Conservation (phyloP, 441 rosid species). For the Capsella rubella region DNA sequence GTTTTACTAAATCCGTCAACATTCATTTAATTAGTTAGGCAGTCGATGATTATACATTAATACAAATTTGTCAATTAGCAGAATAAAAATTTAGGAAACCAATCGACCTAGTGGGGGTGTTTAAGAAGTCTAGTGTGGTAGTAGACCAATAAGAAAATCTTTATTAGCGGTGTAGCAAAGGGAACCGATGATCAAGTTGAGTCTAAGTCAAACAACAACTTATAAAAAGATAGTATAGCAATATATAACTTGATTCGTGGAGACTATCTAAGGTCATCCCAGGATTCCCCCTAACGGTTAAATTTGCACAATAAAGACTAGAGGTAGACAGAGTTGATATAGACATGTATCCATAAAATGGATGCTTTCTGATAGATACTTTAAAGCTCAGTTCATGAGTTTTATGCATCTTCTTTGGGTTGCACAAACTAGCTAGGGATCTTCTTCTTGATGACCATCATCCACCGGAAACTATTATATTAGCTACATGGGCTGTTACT, state of each 20-base stretch:
- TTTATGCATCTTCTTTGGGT: too few species aligned
- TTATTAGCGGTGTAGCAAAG: slow-evolving; percentile 4
- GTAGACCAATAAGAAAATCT: neutral
- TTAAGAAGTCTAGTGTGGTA: neutral
- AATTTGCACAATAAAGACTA: neutral
- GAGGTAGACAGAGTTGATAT: neutral
- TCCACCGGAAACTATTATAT: too few species aligned
- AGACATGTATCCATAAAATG: neutral
- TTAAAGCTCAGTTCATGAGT: too few species aligned
- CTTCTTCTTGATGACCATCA: too few species aligned
- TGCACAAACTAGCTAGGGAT: too few species aligned
- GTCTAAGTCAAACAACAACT: neutral
- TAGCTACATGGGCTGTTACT: too few species aligned
- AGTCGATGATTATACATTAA: neutral
- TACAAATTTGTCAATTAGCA: neutral
- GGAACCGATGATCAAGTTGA: neutral
- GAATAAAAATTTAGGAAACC: neutral
- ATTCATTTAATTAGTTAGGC: neutral
- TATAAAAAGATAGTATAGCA: too few species aligned
- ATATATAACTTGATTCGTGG: too few species aligned
- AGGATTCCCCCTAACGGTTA: neutral
- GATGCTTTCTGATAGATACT: neutral
- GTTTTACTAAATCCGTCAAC: neutral
- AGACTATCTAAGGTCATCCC: neutral
- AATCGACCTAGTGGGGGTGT: neutral